These are phyloP conservation scores for Alloascoidea hylecoeti DNA, from an alignment of 805 yeast species.

Conservation along the genomic window DNA sequence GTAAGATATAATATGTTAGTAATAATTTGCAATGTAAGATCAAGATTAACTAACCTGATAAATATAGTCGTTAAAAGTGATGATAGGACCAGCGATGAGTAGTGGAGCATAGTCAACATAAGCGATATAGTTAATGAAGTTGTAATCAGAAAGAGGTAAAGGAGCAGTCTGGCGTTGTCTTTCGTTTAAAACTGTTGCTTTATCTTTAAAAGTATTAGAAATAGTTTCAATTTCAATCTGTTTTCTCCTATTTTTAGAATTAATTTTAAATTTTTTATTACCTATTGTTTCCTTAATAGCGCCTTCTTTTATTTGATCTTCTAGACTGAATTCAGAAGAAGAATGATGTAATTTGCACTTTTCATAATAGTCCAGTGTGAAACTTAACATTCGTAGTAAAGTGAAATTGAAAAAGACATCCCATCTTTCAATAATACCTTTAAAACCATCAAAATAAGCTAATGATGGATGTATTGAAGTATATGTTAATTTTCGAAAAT, in stretches of 20 bases:
- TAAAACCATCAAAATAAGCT: constrained; percentile 44
- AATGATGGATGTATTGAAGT: constrained; percentile 27
- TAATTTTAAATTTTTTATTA: not conserved
- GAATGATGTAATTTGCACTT: constrained; percentile 6
- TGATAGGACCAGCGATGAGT: constrained; percentile 88
- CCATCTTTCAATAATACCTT: constrained; percentile 83
- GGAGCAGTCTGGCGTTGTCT: constrained; percentile 53
- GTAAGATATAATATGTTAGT: not conserved
- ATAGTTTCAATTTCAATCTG: not conserved
- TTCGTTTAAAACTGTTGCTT: constrained; percentile 24
- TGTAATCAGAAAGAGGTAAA: constrained; percentile 45
- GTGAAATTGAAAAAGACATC: constrained; percentile 92
- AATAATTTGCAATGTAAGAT: not conserved
- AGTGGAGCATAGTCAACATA: constrained; percentile 79
- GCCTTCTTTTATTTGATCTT: not conserved
- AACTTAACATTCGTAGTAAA: constrained; percentile 70
- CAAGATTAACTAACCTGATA: constrained; percentile 33
- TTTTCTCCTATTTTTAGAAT: not conserved
- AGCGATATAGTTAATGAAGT: constrained; percentile 50
- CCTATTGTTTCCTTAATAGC: not conserved
- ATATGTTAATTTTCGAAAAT: constrained; percentile 36
- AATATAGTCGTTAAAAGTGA: constrained; percentile 84
- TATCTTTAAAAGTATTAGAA: not conserved
- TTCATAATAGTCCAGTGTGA: constrained; percentile 59
- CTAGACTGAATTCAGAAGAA: not conserved